phyloP scores from a whole-genome alignment of 225 moss, liverwort and hornwort genomes.

The Pseudisothecium myosuroides region DNA sequence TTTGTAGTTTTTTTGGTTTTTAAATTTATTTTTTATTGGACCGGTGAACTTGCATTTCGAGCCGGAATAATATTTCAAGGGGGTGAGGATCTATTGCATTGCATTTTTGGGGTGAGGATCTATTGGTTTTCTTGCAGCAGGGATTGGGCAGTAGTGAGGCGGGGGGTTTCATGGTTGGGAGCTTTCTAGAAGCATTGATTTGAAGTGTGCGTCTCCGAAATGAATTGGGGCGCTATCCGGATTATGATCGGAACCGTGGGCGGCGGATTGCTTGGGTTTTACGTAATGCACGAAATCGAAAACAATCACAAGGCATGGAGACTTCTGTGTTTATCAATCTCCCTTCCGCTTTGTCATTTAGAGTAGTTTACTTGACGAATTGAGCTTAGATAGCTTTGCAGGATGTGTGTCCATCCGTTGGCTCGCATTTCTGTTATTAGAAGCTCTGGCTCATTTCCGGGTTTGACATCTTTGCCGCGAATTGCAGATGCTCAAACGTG shows the following conservation, averaged over 20 bases:
- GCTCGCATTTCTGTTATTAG: background rate
- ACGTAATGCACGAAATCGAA: slow-evolving; percentile 86
- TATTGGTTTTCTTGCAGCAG: background rate
- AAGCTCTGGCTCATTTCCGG: background rate
- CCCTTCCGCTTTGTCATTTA: background rate
- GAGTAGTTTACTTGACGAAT: background rate
- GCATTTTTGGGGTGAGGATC: background rate
- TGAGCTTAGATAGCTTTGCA: background rate
- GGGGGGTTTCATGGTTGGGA: background rate
- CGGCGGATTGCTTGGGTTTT: slow-evolving; percentile 88
- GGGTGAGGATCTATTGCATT: background rate
- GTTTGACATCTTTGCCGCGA: background rate
- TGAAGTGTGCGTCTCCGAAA: background rate
- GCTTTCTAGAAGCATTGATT: background rate
- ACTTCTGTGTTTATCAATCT: background rate
- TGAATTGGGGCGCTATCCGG: slow-evolving; percentile 57
- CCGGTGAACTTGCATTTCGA: background rate
- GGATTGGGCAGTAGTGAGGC: background rate
- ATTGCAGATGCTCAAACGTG: background rate
- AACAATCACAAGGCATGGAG: slow-evolving; percentile 64
- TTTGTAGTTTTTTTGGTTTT: background rate
- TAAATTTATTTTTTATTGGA: background rate
- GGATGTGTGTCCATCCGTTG: background rate
- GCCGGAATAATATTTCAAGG: background rate
- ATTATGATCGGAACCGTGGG: slow-evolving; percentile 81